These are phyloP conservation scores for Eutypa lata DNA, from an alignment of 2,329 filamentous ascomycete species.

Conservation along the genomic window DNA sequence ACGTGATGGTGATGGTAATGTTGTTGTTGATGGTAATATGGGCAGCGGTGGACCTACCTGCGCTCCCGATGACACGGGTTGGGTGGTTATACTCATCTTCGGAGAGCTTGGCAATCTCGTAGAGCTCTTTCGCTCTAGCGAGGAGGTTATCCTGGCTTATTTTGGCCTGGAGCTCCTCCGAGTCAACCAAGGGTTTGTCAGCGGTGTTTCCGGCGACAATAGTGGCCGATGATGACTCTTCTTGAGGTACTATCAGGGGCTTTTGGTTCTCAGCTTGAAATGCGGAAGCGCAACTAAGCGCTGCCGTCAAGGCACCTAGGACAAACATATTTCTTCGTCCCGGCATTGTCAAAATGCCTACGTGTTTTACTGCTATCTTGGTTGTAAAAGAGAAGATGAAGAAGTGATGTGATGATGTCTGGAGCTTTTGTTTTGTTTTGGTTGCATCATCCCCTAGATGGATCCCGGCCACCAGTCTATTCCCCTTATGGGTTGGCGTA, in stretches of 20 bases:
- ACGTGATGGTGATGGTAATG: not conserved
- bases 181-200: constrained; percentile 44
- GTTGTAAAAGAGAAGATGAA: no score
- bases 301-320: constrained; percentile 1
- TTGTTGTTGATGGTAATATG: no score
- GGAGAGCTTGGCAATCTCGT: constrained; percentile 57
- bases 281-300: constrained; percentile 14
- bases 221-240: constrained; percentile 9
- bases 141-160: constrained; percentile 57
- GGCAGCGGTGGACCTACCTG: constrained; percentile 41
- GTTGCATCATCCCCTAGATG: no score
- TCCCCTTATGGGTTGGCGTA: no score
- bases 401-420: no score
- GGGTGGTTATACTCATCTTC: constrained; percentile 63
- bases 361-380: no score
- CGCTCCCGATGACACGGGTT: constrained; percentile 67
- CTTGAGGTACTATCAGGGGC: constrained; percentile 16
- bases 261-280: constrained; percentile 19
- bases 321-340: not conserved
- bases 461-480: no score
- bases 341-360: not conserved
- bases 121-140: constrained; percentile 58
- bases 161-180: constrained; percentile 51
- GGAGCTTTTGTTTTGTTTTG: no score
- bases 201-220: constrained; percentile 6